phyloP scores from a whole-genome alignment of 495 filamentous ascomycete genomes.

The Penicillium parvum region DNA sequence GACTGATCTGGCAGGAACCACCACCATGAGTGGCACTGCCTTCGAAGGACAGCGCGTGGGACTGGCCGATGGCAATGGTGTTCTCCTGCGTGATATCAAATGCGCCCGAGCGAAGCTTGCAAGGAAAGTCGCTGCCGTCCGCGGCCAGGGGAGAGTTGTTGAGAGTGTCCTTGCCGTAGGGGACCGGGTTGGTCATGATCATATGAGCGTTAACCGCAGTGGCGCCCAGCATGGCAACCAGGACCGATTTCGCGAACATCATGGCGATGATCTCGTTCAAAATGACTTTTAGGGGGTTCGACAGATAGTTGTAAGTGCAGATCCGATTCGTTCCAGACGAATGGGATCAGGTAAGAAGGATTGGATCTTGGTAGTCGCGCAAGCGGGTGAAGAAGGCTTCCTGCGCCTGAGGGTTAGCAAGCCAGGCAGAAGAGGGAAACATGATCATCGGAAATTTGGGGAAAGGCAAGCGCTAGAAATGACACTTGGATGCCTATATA shows the following conservation, averaged over 20 bases:
- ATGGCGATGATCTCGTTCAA: too few species aligned
- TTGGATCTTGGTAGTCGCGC: constrained; percentile 20
- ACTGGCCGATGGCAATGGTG: constrained; percentile 27
- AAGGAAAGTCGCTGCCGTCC: constrained; percentile 70
- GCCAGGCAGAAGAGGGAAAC: neutral
- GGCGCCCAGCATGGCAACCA: constrained; percentile 44
- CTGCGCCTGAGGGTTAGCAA: constrained; percentile 9
- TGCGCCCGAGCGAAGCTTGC: constrained; percentile 49
- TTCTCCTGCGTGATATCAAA: constrained; percentile 28
- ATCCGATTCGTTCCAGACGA: constrained; percentile 45
- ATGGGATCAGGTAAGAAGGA: constrained; percentile 23
- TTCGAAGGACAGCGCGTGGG: constrained; percentile 25
- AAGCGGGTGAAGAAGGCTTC: constrained; percentile 11
- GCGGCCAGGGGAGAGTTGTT: constrained; percentile 58
- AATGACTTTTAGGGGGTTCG: constrained; percentile 19
- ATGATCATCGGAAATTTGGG: neutral
- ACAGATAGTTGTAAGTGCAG: constrained; percentile 14
- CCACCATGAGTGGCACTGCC: constrained; percentile 74
- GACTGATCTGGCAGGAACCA: constrained; percentile 80
- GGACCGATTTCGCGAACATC: constrained; percentile 39
- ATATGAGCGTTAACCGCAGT: constrained; percentile 59
- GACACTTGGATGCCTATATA: neutral
- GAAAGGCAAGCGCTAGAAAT: neutral
- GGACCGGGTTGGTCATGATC: constrained; percentile 62
- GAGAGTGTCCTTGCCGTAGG: constrained; percentile 50